Base-by-base conservation (phyloP, 257 asterid species). In the Galeopsis tetrahit region DNA sequence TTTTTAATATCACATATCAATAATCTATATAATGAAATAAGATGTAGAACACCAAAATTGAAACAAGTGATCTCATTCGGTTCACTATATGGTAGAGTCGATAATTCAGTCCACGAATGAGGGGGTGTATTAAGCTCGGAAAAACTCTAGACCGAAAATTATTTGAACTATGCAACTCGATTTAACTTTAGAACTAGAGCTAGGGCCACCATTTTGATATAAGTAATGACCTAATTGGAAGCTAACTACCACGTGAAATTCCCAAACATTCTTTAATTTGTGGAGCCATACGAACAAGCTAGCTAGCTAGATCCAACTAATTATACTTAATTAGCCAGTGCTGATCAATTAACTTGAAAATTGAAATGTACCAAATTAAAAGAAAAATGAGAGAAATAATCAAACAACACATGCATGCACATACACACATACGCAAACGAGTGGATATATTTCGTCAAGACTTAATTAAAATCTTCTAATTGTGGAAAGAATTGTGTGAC, bases 401-500 rank as follows among this genome's bases (percentile, higher is more conserved):
- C 11, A 15, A 14, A 55, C 7, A 17, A 17, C 33, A 55, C 34
- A 55, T 55, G 35, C 34, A 15, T 55, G 28, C 33, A 21, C 28
- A 13, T 0, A 6, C 2, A 4, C 28, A 57, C 43, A 32, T 44
- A n/a, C 6, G 11, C 44, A 62, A 62, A 62, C 33, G 32, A 36
- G 49, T 63, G 68, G 68, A 63, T 10, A 43, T 28, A 43, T 10
- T 28, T 10, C 10, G 7, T 61, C 3, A 64, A 43, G 39, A 64
- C 55, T 40, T 39, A 8, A 7, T 59, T 36, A 70, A 58, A 62
- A 11, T 64, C 63, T 72, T 62, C 77, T 72, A 72, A 72, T 62
- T 62, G 35, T 17, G 64, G n/a, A 28, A 72, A 62, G 14, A 62
- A 72, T 36, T 62, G 17, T 62, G 77, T 51, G 77, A 62, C 13